A percentile compares a stretch with the other conserved stretches of the same genome.
phyloP scores from a whole-genome alignment of 306 rosid genomes.

The Medicago truncatula region DNA sequence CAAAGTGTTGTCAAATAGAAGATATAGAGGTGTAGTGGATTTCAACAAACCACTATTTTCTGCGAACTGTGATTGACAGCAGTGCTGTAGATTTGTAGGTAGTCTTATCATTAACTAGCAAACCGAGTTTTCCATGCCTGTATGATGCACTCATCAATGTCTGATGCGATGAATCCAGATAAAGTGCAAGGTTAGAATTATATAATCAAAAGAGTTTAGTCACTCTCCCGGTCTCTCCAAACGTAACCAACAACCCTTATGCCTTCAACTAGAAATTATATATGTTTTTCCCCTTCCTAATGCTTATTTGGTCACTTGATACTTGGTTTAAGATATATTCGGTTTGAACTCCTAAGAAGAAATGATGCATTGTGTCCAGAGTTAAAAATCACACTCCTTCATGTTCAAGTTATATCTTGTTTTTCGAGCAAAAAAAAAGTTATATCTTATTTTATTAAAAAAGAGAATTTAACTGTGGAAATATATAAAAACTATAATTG shows the following conservation, averaged over 20 bases:
- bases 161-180: background rate
- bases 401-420: background rate
- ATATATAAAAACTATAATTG: background rate
- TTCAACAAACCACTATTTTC: no score
- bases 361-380: constrained; percentile 22
- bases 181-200: background rate
- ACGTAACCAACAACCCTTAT: background rate
- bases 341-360: background rate
- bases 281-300: background rate
- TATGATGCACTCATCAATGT: background rate
- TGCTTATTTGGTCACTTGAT: background rate
- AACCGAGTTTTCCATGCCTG: background rate
- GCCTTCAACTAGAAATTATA: background rate
- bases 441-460: background rate
- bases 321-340: background rate
- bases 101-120: background rate
- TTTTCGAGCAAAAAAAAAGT: no score
- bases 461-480: constrained; percentile 7
- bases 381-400: constrained; percentile 4
- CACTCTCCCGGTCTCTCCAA: background rate
- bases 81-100: no score
- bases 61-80: background rate
- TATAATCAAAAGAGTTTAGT: background rate
- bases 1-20: background rate
- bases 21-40: background rate